phyloP scores from a whole-genome alignment of 352 stramenopile genomes.

The Halophytophthora polymorphica region DNA sequence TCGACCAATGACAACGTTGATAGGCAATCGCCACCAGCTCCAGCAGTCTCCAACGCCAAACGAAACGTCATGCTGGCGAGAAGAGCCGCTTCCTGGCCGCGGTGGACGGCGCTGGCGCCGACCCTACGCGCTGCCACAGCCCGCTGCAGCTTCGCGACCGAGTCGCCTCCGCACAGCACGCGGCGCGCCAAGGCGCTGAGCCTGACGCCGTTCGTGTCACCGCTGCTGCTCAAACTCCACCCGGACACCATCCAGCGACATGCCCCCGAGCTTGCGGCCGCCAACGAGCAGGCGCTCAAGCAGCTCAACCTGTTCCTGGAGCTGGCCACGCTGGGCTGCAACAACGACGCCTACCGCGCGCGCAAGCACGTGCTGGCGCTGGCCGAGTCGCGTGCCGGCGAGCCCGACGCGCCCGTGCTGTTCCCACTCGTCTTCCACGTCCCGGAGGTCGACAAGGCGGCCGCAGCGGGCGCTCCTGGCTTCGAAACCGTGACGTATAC shows the following conservation, averaged over 20 bases:
- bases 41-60: no score
- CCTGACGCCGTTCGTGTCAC: constrained; percentile 63
- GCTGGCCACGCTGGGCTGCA: constrained; percentile 58
- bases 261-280: constrained; percentile 31
- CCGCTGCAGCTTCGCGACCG: constrained; percentile 12
- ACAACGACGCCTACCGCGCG: constrained; percentile 60
- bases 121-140: background rate
- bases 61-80: no score
- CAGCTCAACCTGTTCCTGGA: constrained; percentile 76
- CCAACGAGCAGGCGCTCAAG: constrained; percentile 76
- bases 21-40: no score
- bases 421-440: constrained; percentile 65
- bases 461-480: constrained; percentile 1
- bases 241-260: constrained; percentile 62
- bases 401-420: constrained; percentile 29
- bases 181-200: constrained; percentile 34
- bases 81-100: background rate
- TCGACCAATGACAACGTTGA: no score
- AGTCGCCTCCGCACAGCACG: background rate
- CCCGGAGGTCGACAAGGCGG: constrained; percentile 10
- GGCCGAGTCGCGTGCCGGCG: constrained; percentile 10
- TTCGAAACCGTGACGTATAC: constrained; percentile 37
- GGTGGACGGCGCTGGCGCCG: constrained; percentile 7
- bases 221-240: constrained; percentile 67
- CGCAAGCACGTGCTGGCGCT: constrained; percentile 51